Evolutionary conservation across 371 early-diverging fungal genomes (phyloP).

Genomic region (Apophysomyces trapeziformis): DNA sequence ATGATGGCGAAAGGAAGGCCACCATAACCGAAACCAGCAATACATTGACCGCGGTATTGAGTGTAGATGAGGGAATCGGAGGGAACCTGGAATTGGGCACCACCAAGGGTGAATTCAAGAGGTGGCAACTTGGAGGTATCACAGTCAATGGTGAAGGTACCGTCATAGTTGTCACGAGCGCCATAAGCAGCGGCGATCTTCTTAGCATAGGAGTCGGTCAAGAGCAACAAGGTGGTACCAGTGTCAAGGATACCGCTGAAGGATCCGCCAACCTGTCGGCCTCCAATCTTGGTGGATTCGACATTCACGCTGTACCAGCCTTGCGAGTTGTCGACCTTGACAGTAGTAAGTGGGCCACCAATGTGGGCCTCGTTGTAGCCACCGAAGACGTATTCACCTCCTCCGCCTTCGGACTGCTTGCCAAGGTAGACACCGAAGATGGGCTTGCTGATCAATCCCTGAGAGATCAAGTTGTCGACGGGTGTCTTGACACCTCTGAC

Average conservation of each 20-base stretch:
- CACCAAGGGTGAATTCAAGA: slow-evolving; percentile 24
- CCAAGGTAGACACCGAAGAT: slow-evolving; percentile 51
- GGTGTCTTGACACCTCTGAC: slow-evolving; percentile 42
- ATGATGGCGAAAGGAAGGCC: slow-evolving; percentile 37
- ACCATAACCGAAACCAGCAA: slow-evolving; percentile 33
- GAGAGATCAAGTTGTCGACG: slow-evolving; percentile 49
- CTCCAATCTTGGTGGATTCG: neutral
- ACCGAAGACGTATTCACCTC: slow-evolving; percentile 53
- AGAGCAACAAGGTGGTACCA: slow-evolving; percentile 31
- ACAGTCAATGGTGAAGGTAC: slow-evolving; percentile 35
- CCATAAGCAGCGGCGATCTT: slow-evolving; percentile 22
- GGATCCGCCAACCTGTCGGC: slow-evolving; percentile 5
- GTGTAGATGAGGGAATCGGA: slow-evolving; percentile 28
- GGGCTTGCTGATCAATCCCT: slow-evolving; percentile 40
- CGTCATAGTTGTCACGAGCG: slow-evolving; percentile 29
- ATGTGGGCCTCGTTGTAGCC: slow-evolving; percentile 40
- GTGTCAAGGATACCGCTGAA: slow-evolving; percentile 35
- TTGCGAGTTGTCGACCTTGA: slow-evolving; percentile 38
- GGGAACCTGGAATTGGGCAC: slow-evolving; percentile 26
- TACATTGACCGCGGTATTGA: slow-evolving; percentile 21
- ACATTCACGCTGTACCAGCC: slow-evolving; percentile 22
- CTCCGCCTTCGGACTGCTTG: slow-evolving; percentile 46
- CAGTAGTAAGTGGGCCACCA: slow-evolving; percentile 45
- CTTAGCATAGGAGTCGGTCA: slow-evolving; percentile 21
- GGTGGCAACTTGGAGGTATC: slow-evolving; percentile 27